Percentiles rank a stretch among this genome's conserved stretches.
phyloP scores from a whole-genome alignment of 1,284 basidiomycete species.

The Cutaneotrichosporon spelunceum region DNA sequence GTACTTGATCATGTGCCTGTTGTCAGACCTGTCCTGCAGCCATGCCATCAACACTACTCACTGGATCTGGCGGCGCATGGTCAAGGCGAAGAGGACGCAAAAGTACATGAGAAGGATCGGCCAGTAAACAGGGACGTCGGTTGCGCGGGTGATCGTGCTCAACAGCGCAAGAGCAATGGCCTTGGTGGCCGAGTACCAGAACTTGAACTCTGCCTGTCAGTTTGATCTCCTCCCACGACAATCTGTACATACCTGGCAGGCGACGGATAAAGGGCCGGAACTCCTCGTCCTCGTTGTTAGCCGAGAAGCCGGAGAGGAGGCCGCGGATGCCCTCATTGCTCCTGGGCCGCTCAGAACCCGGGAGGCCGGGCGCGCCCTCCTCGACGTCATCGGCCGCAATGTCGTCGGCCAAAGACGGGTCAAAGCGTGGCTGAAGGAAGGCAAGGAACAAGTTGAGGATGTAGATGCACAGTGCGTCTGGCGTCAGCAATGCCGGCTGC shows the following conservation, averaged over 20 bases:
- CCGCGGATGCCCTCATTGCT: slow-evolving; percentile 41
- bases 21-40: background rate
- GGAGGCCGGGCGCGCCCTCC: slow-evolving; percentile 67
- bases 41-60: slow-evolving; percentile 54
- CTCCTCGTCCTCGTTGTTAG: slow-evolving; percentile 61
- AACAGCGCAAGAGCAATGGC: slow-evolving; percentile 77
- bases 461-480: slow-evolving; percentile 86
- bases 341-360: slow-evolving; percentile 38
- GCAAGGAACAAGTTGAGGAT: slow-evolving; percentile 69
- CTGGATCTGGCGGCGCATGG: slow-evolving; percentile 92
- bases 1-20: slow-evolving; percentile 98
- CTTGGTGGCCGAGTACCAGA: slow-evolving; percentile 85
- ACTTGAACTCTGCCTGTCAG: slow-evolving; percentile 43
- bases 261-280: slow-evolving; percentile 95
- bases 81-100: slow-evolving; percentile 78
- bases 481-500: background rate
- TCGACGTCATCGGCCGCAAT: slow-evolving; percentile 91
- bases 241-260: slow-evolving; percentile 71
- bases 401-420: slow-evolving; percentile 91
- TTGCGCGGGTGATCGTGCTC: slow-evolving; percentile 72
- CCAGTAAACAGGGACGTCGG: slow-evolving; percentile 98
- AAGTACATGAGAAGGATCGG: slow-evolving; percentile 93
- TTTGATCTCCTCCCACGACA: background rate
- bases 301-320: slow-evolving; percentile 43
- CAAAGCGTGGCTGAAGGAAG: slow-evolving; percentile 63